Percentiles rank a stretch among this genome's conserved stretches.
Evolutionary conservation across 2,329 filamentous ascomycete species (phyloP).

Genomic region (Ophiostoma ulmi): DNA sequence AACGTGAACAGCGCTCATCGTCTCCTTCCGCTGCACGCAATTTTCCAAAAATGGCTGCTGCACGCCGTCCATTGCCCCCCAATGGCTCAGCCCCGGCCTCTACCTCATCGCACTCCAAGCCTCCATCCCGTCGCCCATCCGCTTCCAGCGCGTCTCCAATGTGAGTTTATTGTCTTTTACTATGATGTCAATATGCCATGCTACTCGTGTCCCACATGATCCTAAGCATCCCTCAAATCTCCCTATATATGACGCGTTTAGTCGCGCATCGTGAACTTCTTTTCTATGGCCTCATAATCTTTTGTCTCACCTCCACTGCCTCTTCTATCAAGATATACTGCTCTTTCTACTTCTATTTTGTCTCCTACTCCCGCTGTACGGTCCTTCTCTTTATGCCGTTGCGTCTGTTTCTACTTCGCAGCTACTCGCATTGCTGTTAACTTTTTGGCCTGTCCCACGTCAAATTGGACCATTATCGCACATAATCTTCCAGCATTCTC

Average conservation of each 20-base stretch:
- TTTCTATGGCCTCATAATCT: background rate
- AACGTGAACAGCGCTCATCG: background rate
- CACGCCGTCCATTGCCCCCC: background rate
- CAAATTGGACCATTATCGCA: background rate
- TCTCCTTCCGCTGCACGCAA: background rate
- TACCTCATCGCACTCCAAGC: background rate
- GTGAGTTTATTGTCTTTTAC: background rate
- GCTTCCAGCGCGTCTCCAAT: background rate
- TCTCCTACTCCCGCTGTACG: too few relatives aligned
- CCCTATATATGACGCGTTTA: background rate
- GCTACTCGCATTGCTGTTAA: background rate
- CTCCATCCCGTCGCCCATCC: background rate
- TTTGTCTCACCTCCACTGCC: background rate
- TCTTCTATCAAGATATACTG: background rate
- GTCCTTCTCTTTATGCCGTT: background rate
- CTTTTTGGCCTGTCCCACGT: background rate
- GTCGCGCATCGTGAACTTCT: constrained; percentile 6
- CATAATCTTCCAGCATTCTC: background rate
- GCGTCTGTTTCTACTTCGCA: background rate
- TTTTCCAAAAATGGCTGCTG: background rate
- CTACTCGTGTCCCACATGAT: background rate
- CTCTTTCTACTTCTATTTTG: background rate
- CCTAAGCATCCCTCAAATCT: too few relatives aligned
- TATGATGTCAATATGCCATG: background rate
- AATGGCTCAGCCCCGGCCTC: background rate